phyloP scores from a whole-genome alignment of 306 rosid species.

The Cotoneaster glaucophyllus region DNA sequence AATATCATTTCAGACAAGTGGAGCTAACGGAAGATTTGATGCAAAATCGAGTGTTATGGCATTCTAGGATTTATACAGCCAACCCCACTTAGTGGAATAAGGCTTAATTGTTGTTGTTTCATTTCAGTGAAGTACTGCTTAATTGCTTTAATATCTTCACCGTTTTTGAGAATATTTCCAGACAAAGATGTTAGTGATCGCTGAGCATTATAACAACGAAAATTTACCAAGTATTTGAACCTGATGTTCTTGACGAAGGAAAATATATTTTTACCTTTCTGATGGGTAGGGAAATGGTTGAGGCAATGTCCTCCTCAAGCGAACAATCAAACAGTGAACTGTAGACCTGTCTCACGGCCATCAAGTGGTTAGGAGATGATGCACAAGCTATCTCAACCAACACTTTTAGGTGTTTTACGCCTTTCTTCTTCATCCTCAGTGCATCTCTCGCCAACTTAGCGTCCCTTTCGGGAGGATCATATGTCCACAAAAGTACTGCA shows the following conservation, averaged over 20 bases:
- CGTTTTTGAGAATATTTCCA: neutral
- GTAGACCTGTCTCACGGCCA: slow-evolving; percentile 76
- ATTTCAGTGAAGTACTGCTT: neutral
- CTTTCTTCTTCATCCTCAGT: slow-evolving; percentile 38
- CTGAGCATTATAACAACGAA: neutral
- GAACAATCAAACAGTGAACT: slow-evolving; percentile 63
- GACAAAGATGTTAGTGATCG: neutral
- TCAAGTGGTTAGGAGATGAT: slow-evolving; percentile 75
- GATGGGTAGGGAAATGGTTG: slow-evolving; percentile 49
- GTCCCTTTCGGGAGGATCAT: slow-evolving; percentile 79
- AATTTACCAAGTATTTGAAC: neutral
- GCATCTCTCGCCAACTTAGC: slow-evolving; percentile 60
- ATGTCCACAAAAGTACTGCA: slow-evolving; percentile 67
- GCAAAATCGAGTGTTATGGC: rapidly evolving
- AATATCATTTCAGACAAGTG: neutral
- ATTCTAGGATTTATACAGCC: too few species aligned
- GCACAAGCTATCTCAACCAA: slow-evolving; percentile 84
- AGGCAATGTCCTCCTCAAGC: slow-evolving; percentile 76
- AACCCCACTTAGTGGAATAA: too few species aligned
- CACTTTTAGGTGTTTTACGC: slow-evolving; percentile 45
- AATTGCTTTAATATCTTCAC: neutral
- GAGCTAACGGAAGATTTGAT: too few species aligned
- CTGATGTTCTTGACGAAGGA: neutral
- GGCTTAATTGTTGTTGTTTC: rapidly evolving
- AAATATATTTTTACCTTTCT: slow-evolving; percentile 48